Percentiles rank a stretch among this genome's conserved stretches.
Conservation (phyloP, 768 basidiomycete species). For the Pleurotus ostreatus region DNA sequence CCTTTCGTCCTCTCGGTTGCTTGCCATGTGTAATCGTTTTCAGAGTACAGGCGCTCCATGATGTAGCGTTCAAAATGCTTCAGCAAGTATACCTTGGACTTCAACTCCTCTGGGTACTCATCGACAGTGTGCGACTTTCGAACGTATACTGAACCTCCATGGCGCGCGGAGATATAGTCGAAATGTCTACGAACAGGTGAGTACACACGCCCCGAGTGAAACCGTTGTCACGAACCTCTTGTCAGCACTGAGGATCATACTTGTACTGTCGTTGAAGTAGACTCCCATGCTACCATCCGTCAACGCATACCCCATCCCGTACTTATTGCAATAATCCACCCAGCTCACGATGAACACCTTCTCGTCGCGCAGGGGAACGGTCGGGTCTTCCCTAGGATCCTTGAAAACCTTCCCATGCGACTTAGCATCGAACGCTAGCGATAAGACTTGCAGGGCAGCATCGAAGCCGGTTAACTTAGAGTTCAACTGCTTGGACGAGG, state of each 20-base stretch:
- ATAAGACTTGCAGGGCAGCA: constrained; percentile 46
- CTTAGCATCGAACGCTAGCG: constrained; percentile 66
- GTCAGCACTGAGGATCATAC: constrained; percentile 77
- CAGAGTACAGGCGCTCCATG: constrained; percentile 82
- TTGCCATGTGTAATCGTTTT: constrained; percentile 79
- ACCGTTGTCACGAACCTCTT: constrained; percentile 61
- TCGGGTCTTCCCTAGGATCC: constrained; percentile 51
- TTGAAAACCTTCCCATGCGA: constrained; percentile 61
- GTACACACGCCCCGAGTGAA: background rate
- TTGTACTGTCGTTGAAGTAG: constrained; percentile 95
- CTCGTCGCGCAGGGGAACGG: constrained; percentile 51
- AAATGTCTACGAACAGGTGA: constrained; percentile 57
- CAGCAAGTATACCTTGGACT: constrained; percentile 87
- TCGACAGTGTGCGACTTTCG: constrained; percentile 70
- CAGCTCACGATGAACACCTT: constrained; percentile 94
- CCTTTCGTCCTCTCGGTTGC: constrained; percentile 67
- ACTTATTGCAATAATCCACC: constrained; percentile 99
- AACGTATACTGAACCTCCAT: constrained; percentile 61
- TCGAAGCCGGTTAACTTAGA: constrained; percentile 59
- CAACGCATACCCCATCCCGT: constrained; percentile 98
- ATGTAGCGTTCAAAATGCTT: constrained; percentile 96
- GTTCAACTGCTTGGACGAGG: constrained; percentile 7
- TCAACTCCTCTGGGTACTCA: constrained; percentile 76
- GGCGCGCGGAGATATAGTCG: constrained; percentile 77
- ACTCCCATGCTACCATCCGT: constrained; percentile 95